phyloP scores from a whole-genome alignment of 495 filamentous ascomycete species.

The Neurospora pannonica region DNA sequence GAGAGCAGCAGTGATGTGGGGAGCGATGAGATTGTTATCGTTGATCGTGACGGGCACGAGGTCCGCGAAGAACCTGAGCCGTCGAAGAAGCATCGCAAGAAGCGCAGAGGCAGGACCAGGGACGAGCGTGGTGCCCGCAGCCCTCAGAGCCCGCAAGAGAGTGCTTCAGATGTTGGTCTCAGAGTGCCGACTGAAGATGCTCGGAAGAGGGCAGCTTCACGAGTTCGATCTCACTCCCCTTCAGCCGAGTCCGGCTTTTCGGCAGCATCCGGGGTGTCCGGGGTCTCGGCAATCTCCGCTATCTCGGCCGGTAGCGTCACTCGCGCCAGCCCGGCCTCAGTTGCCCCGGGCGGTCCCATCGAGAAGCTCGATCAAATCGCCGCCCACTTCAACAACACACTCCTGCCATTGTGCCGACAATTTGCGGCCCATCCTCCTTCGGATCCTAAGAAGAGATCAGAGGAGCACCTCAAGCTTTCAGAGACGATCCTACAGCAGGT shows the following conservation, averaged over 20 bases:
- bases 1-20: conserved; percentile 40
- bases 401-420: conserved; percentile 55
- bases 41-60: conserved; percentile 14
- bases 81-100: conserved; percentile 14
- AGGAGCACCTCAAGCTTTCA: conserved; percentile 69
- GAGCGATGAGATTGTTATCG: conserved; percentile 37
- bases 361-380: conserved; percentile 67
- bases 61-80: conserved; percentile 1
- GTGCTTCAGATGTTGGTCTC: conserved; percentile 24
- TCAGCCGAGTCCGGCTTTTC: conserved; percentile 10
- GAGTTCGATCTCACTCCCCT: conserved; percentile 21
- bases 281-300: conserved; percentile 1
- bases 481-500: conserved; percentile 81
- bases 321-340: conserved; percentile 18
- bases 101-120: conserved; percentile 12
- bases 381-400: conserved; percentile 52
- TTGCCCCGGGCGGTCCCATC: conserved; percentile 39
- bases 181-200: conserved; percentile 14
- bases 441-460: conserved; percentile 60
- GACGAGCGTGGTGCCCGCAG: conserved; percentile 10
- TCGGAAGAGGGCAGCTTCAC: conserved; percentile 13
- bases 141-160: conserved; percentile 25
- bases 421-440: conserved; percentile 58
- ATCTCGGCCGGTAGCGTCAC: conserved; percentile 2
- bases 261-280: background rate